Evolutionary conservation across 257 asterid genomes (phyloP).

Genomic region (Euphrasia confusa): DNA sequence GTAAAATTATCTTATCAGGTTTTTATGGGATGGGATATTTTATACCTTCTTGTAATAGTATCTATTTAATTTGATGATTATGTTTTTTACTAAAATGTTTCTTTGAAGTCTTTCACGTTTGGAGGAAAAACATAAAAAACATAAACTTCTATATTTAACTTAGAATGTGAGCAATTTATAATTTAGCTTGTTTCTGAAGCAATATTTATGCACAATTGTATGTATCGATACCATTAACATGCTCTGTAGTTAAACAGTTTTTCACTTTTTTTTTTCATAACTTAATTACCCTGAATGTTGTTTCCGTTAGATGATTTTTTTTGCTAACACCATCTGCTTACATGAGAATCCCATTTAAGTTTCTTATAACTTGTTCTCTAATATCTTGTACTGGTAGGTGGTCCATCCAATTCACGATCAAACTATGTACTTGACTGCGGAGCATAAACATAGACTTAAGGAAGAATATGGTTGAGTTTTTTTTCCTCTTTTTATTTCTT

Average conservation of each 20-base stretch:
- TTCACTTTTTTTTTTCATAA: not conserved
- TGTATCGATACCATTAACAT: not conserved
- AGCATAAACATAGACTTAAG: constrained; percentile 5
- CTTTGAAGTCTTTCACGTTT: too few species aligned
- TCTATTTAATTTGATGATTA: too few species aligned
- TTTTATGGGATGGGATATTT: too few species aligned
- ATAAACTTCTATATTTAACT: not conserved
- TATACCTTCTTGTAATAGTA: too few species aligned
- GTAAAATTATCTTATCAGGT: too few species aligned
- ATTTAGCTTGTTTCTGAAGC: not conserved
- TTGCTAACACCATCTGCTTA: not conserved
- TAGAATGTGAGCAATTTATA: not conserved
- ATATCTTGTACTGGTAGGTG: not conserved
- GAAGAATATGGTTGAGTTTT: constrained; percentile 7
- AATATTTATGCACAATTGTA: too few species aligned
- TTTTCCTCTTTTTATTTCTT: not conserved
- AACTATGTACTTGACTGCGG: not conserved
- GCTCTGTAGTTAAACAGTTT: not conserved
- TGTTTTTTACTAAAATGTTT: too few species aligned
- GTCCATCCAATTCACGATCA: constrained; percentile 15
- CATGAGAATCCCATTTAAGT: not conserved
- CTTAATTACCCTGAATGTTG: not conserved
- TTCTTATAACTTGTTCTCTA: not conserved
- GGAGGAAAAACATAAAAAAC: too few species aligned
- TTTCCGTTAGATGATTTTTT: not conserved